These are phyloP conservation scores for Plasmopara muralis DNA, from an alignment of 352 stramenopile genomes.

Conservation along the genomic window DNA sequence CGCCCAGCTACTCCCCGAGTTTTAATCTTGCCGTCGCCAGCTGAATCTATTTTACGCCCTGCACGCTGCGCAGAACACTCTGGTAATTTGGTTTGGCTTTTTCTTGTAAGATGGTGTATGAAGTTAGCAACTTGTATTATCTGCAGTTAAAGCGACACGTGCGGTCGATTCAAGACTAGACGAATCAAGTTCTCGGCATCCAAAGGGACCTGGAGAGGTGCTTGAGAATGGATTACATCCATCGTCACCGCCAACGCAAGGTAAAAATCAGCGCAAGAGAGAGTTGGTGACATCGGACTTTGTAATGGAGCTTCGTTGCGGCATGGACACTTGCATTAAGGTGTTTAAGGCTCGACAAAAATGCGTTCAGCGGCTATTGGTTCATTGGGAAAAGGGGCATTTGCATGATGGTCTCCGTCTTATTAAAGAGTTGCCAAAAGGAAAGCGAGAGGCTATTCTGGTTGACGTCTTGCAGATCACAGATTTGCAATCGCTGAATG, in stretches of 20 bases:
- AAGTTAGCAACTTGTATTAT: background rate
- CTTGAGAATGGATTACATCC: conserved; percentile 2
- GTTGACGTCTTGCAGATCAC: conserved; percentile 66
- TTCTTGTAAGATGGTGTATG: background rate
- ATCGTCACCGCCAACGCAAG: conserved; percentile 4
- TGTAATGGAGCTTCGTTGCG: conserved; percentile 76
- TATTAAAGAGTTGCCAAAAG: conserved; percentile 50
- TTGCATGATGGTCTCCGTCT: conserved; percentile 67
- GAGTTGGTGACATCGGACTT: conserved; percentile 50
- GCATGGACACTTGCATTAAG: conserved; percentile 80
- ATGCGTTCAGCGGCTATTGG: conserved; percentile 59
- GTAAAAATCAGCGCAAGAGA: conserved; percentile 5
- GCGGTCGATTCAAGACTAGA: conserved; percentile 8
- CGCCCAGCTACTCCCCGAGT: conserved; percentile 26
- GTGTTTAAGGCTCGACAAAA: conserved; percentile 65
- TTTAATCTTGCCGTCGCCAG: conserved; percentile 4
- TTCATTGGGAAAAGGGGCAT: conserved; percentile 61
- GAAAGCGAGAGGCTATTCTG: conserved; percentile 64
- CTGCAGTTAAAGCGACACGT: conserved; percentile 8
- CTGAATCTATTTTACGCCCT: conserved; percentile 12
- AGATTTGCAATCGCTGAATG: conserved; percentile 47
- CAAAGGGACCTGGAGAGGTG: conserved; percentile 2
- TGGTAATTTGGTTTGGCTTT: conserved; percentile 10
- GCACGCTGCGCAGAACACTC: conserved; percentile 17
- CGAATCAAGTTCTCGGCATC: conserved; percentile 3